Base-by-base conservation (phyloP, 2,329 filamentous ascomycete species). In the Colletotrichum costaricense region DNA sequence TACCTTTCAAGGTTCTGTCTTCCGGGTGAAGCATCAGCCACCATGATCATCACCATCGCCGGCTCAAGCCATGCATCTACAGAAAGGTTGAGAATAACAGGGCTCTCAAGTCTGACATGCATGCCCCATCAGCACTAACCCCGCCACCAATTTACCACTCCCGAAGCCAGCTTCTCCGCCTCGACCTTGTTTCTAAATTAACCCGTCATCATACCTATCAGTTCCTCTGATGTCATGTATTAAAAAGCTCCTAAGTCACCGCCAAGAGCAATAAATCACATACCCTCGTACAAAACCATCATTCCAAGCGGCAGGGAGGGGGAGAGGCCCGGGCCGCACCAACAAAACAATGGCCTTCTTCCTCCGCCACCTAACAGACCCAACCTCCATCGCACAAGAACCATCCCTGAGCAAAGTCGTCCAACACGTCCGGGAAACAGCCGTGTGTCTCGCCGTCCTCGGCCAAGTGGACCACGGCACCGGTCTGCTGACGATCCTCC, bases 261-360 rank as follows among this genome's bases (percentile, higher is more conserved):
- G 38, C 16, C 16, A 42, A 42, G 38, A 42, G 7, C 38, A 42
- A 8, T 4, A 58, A 12, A 30, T 3, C 24, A 14, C 6, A 3
- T 42, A 2, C 6, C 6, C 38, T 42, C 16, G 5, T 42, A 42
- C 1, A 1, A 19, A 42, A 35, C 33, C 14, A 3, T 19, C 14
- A 19, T 42, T 6, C 1, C 5, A 19, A 42, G 7, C 38, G 38
- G 33, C 33, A 42, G 35, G 38, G 38, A 42, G 38, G 38, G 38
- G 38, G 3, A 7, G 38, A 42, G 16, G 38, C 6, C 38, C 38
- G 38, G 16, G 38, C 38, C 16, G 38, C 38, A 3, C 5, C 38
- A 42, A 19, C 38, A 35, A 35, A 16, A 42, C 38, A 8, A 67
- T 66, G n/a, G 33, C 49, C 62, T 67, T 58, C 62, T 70, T 70